Conservation (phyloP, 305 asterid species). For the Fraxinus latifolia region DNA sequence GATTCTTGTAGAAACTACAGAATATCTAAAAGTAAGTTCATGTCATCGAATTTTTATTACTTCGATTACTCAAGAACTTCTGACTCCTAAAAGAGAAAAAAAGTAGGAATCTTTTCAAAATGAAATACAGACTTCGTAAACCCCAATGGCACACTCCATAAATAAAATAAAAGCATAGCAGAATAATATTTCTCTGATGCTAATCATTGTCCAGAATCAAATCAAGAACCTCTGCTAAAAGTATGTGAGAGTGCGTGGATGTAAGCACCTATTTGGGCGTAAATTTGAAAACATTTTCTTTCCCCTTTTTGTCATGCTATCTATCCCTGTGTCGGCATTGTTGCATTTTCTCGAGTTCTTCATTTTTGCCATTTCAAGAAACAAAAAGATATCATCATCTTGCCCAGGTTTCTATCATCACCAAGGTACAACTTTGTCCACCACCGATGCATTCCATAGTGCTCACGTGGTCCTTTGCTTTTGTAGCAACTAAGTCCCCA, state of each 20-base stretch:
- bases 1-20: background rate
- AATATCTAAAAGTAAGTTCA: background rate
- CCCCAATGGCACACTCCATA: background rate
- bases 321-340: background rate
- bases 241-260: background rate
- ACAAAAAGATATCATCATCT: background rate
- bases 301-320: background rate
- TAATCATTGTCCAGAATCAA: background rate
- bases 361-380: background rate
- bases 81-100: background rate
- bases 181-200: background rate
- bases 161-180: background rate
- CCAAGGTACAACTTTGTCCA: background rate
- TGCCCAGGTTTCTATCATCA: background rate
- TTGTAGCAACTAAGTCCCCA: background rate
- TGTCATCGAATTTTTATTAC: background rate
- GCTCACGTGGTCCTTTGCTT: background rate
- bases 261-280: background rate
- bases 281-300: background rate
- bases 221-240: background rate
- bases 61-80: background rate
- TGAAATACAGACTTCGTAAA: background rate
- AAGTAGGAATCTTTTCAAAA: background rate
- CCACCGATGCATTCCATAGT: background rate
- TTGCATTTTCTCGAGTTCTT: background rate